Evolutionary conservation across 139 green algal species (phyloP).

Genomic region (Desmodesmus armatus): DNA sequence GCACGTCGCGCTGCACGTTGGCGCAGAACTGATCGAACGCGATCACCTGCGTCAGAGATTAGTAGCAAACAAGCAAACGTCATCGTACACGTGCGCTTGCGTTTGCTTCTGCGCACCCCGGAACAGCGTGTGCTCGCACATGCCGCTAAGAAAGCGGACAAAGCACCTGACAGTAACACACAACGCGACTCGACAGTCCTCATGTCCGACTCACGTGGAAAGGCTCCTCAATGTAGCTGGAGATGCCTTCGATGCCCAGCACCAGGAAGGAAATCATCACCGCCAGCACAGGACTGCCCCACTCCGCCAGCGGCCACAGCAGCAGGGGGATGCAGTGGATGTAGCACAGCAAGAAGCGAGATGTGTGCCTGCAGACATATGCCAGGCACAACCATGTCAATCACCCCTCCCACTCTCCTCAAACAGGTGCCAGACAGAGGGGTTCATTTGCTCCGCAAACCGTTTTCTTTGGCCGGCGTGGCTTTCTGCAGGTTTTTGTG

Average conservation of each 20-base stretch:
- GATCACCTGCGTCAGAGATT: conserved; percentile 18
- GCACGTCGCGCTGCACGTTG: conserved; percentile 19
- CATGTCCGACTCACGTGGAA: conserved; percentile 43
- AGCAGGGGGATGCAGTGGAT: conserved; percentile 32
- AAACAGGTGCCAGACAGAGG: no score
- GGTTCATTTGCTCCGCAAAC: no score
- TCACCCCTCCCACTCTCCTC: no score
- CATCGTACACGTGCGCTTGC: background rate
- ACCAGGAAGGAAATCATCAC: conserved; percentile 62
- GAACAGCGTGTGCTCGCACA: no score
- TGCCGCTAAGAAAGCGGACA: no score
- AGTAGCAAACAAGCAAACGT: no score
- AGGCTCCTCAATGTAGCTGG: conserved; percentile 62
- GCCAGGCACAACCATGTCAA: no score
- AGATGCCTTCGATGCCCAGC: conserved; percentile 62
- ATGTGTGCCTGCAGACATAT: conserved; percentile 66
- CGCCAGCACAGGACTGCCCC: conserved; percentile 51
- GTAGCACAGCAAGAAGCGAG: conserved; percentile 59
- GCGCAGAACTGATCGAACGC: conserved; percentile 27
- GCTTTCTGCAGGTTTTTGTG: no score
- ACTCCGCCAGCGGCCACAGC: conserved; percentile 43
- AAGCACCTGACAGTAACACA: background rate
- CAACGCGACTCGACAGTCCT: no score
- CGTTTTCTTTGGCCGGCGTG: no score
- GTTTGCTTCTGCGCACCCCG: background rate